These are phyloP conservation scores for Moesziomyces antarcticus DNA, from an alignment of 1,284 basidiomycete species.

Conservation along the genomic window DNA sequence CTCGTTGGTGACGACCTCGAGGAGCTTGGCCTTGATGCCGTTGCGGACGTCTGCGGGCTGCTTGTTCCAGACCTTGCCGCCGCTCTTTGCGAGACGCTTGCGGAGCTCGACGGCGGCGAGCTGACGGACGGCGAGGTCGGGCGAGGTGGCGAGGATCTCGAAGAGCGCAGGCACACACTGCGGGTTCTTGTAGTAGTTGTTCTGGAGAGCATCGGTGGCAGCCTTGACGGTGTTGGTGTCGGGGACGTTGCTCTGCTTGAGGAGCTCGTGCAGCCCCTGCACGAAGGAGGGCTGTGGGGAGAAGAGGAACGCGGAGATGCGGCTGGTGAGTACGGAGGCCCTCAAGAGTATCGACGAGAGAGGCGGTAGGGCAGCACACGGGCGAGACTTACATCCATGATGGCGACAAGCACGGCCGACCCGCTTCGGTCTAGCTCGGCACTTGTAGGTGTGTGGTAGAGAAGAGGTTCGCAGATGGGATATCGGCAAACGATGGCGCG, in stretches of 20 bases:
- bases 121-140: slow-evolving; percentile 85
- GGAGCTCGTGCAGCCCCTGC: slow-evolving; percentile 62
- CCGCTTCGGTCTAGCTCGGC: slow-evolving; percentile 11
- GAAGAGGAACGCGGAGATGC: neutral
- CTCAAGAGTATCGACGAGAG: neutral
- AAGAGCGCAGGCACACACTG: slow-evolving; percentile 91
- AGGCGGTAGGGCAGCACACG: neutral
- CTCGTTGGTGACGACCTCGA: slow-evolving; percentile 83
- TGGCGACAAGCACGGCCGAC: slow-evolving; percentile 1
- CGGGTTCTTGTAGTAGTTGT: slow-evolving; percentile 80
- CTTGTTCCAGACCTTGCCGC: slow-evolving; percentile 84
- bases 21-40: slow-evolving; percentile 86
- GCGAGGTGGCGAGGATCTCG: slow-evolving; percentile 85
- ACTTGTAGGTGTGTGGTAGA: slow-evolving; percentile 5
- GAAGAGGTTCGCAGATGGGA: neutral
- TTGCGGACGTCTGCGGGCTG: slow-evolving; percentile 78
- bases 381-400: slow-evolving; percentile 30
- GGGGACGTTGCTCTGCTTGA: slow-evolving; percentile 66
- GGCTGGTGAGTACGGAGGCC: neutral
- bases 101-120: slow-evolving; percentile 97
- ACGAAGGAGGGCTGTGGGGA: slow-evolving; percentile 53
- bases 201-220: slow-evolving; percentile 80
- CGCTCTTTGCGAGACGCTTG: slow-evolving; percentile 86
- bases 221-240: slow-evolving; percentile 66
- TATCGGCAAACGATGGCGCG: slow-evolving; percentile 19